Conservation (phyloP, 179 eudicot genomes). For the Nepenthes alata region DNA sequence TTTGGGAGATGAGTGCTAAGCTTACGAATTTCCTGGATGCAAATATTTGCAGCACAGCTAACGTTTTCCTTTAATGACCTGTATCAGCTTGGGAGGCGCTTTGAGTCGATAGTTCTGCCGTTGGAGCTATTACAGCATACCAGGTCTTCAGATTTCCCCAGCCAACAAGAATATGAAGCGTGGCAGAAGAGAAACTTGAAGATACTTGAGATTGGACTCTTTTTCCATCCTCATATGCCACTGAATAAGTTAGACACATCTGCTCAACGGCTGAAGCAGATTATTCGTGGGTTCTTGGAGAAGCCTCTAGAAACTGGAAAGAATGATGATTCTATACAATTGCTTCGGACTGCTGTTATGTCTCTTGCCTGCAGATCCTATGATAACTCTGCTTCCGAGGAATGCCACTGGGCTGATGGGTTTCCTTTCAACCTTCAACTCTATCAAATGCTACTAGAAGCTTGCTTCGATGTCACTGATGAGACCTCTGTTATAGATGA, state of each 20-base stretch:
- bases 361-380: conserved; percentile 71
- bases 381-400: conserved; percentile 49
- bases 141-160: conserved; percentile 68
- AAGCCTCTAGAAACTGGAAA: conserved; percentile 63
- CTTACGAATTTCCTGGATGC: too few species aligned
- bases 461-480: conserved; percentile 72
- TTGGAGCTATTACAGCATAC: conserved; percentile 75
- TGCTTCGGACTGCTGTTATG: conserved; percentile 40
- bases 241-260: conserved; percentile 39
- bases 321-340: conserved; percentile 60
- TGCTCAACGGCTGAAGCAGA: conserved; percentile 50
- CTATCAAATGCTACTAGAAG: conserved; percentile 64
- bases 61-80: conserved; percentile 4
- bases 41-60: background rate
- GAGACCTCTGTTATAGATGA: conserved; percentile 65
- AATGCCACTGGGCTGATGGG: conserved; percentile 97
- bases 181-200: conserved; percentile 76
- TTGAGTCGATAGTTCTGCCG: conserved; percentile 71
- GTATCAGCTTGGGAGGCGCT: conserved; percentile 68
- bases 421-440: conserved; percentile 64
- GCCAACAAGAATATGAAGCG: conserved; percentile 49
- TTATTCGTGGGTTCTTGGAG: conserved; percentile 39
- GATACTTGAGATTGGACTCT: conserved; percentile 77
- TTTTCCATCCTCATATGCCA: conserved; percentile 64
- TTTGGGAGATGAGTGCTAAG: too few species aligned